A percentile compares a stretch with the other conserved stretches of the same genome.
These are phyloP conservation scores for Silybum marianum DNA, from an alignment of 129 eudicot genomes.

Conservation along the genomic window DNA sequence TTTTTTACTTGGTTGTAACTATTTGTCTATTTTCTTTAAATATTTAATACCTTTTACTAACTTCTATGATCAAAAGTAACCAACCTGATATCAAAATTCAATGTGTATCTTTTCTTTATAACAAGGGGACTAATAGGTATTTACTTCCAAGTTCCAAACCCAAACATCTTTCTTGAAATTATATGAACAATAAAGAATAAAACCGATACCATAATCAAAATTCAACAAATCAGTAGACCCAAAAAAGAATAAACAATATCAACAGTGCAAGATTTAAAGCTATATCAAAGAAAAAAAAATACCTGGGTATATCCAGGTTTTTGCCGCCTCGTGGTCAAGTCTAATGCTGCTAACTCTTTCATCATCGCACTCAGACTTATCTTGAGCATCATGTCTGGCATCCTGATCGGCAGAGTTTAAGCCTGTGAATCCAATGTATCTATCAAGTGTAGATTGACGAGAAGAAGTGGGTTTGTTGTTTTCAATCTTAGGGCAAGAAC, in stretches of 20 bases:
- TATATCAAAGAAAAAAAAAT: constrained; percentile 7
- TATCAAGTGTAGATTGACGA: constrained; percentile 72
- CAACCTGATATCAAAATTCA: neutral
- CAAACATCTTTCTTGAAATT: neutral
- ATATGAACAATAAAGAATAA: neutral
- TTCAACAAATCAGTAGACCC: neutral
- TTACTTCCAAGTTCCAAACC: neutral
- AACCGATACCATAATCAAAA: neutral
- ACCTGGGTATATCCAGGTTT: constrained; percentile 94
- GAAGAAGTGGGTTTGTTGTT: constrained; percentile 27
- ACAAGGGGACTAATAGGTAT: neutral
- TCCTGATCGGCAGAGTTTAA: constrained; percentile 4
- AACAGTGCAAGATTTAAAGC: neutral
- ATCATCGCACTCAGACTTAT: constrained; percentile 13
- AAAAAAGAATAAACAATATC: neutral
- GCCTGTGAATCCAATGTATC: constrained; percentile 31
- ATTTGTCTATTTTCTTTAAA: neutral
- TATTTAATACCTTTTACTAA: neutral
- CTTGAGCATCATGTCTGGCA: neutral
- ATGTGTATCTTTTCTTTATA: neutral
- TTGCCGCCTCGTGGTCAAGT: constrained; percentile 77
- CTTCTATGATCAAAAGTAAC: neutral
- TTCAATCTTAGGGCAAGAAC: constrained; percentile 20
- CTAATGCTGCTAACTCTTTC: constrained; percentile 36
- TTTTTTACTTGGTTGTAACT: neutral